Evolutionary conservation across 1,139 yeast species (phyloP).

Genomic region (Saccharomycopsis hybrid): DNA sequence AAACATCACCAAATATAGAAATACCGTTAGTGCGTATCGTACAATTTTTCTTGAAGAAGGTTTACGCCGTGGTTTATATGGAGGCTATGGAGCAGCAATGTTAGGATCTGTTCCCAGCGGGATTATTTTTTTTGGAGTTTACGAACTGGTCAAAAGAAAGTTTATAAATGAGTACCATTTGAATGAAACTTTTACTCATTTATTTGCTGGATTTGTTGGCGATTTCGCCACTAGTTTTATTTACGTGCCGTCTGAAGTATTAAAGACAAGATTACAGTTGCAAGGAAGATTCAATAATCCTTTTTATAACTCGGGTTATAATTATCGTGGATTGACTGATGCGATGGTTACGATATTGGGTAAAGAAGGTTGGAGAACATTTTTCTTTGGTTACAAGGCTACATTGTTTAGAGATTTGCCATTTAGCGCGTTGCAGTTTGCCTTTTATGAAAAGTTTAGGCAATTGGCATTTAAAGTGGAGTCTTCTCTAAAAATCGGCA

Average conservation of each 20-base stretch:
- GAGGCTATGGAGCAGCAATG: conserved; percentile 90
- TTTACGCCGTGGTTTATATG: conserved; percentile 72
- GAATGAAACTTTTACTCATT: conserved; percentile 75
- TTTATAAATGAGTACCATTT: conserved; percentile 58
- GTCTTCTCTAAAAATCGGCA: not conserved
- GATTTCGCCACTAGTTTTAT: conserved; percentile 26
- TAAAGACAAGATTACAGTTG: conserved; percentile 84
- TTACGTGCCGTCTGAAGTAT: conserved; percentile 96
- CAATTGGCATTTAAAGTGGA: conserved; percentile 44
- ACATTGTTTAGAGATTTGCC: conserved; percentile 89
- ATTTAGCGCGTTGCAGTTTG: conserved; percentile 91
- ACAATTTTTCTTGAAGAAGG: conserved; percentile 83
- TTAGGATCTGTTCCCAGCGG: conserved; percentile 91
- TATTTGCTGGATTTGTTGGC: conserved; percentile 26
- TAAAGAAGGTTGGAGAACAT: conserved; percentile 67
- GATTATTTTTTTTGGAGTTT: conserved; percentile 85
- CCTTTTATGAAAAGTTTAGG: conserved; percentile 86
- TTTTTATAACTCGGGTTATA: conserved; percentile 75
- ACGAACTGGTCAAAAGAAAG: conserved; percentile 70
- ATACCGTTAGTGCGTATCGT: conserved; percentile 61
- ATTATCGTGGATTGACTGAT: conserved; percentile 63
- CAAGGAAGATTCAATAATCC: conserved; percentile 87
- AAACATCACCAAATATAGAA: conserved; percentile 55
- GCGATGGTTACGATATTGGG: conserved; percentile 60
- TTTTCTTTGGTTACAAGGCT: conserved; percentile 89